Evolutionary conservation across 306 rosid species (phyloP).

Genomic region (Alnus glutinosa): DNA sequence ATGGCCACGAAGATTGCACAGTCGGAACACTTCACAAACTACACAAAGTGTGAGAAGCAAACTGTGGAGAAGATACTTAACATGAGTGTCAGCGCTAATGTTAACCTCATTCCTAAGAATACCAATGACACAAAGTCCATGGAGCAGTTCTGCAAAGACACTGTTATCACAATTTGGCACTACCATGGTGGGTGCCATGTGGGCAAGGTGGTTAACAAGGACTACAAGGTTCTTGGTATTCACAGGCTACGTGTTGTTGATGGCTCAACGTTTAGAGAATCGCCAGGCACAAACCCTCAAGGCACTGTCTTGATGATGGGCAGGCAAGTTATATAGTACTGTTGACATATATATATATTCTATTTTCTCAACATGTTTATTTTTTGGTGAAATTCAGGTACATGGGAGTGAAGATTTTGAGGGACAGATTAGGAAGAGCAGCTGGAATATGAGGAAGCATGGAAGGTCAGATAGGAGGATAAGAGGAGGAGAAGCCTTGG

Average conservation of each 20-base stretch:
- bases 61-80: conserved; percentile 66
- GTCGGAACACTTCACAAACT: conserved; percentile 64
- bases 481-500: conserved; percentile 26
- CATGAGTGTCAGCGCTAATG: conserved; percentile 67
- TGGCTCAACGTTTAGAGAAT: conserved; percentile 72
- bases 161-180: conserved; percentile 95
- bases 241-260: conserved; percentile 71
- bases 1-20: conserved; percentile 59
- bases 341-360: not conserved
- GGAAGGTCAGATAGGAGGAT: conserved; percentile 17
- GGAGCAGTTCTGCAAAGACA: conserved; percentile 84
- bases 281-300: conserved; percentile 98
- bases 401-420: conserved; percentile 86
- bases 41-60: conserved; percentile 43
- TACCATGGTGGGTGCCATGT: conserved; percentile 96
- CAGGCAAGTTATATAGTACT: conserved; percentile 43
- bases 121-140: conserved; percentile 68
- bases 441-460: conserved; percentile 55
- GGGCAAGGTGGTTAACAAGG: conserved; percentile 63
- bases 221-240: conserved; percentile 73
- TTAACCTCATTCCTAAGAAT: conserved; percentile 72
- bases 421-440: conserved; percentile 61
- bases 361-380: not conserved
- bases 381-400: conserved; percentile 60
- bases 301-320: conserved; percentile 98